Evolutionary conservation across 2,329 filamentous ascomycete genomes (phyloP).

Genomic region (Zymoseptoria pseudotritici): DNA sequence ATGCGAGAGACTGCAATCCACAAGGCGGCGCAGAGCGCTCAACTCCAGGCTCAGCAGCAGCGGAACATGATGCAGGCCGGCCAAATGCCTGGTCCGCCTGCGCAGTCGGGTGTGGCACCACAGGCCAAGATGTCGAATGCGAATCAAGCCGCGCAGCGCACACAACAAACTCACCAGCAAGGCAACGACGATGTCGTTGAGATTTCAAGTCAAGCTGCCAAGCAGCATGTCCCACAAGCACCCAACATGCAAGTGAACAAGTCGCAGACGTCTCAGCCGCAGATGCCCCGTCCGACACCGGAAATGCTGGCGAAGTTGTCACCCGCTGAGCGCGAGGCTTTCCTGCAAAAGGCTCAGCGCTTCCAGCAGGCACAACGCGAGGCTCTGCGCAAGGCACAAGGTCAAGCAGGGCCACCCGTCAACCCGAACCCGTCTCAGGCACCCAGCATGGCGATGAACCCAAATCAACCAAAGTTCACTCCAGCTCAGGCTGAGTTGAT

Average conservation of each 20-base stretch:
- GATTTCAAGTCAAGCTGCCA: constrained; percentile 23
- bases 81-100: background rate
- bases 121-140: constrained; percentile 5
- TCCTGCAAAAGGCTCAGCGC: constrained; percentile 14
- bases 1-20: background rate
- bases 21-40: background rate
- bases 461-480: background rate
- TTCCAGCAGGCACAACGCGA: constrained; percentile 17
- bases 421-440: constrained; percentile 4
- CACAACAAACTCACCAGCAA: constrained; percentile 18
- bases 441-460: background rate
- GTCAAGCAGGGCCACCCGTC: constrained; percentile 4
- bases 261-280: constrained; percentile 9
- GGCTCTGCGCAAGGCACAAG: constrained; percentile 23
- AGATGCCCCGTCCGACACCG: background rate
- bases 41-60: background rate
- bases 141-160: constrained; percentile 9
- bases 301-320: constrained; percentile 23
- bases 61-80: background rate
- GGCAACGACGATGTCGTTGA: constrained; percentile 37
- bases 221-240: constrained; percentile 27
- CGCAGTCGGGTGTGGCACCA: background rate
- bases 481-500: constrained; percentile 5
- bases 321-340: constrained; percentile 13
- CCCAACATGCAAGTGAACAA: constrained; percentile 16